Evolutionary conservation across 164 flowering plant genomes (phyloP).

Genomic region (Echeveria elegans): DNA sequence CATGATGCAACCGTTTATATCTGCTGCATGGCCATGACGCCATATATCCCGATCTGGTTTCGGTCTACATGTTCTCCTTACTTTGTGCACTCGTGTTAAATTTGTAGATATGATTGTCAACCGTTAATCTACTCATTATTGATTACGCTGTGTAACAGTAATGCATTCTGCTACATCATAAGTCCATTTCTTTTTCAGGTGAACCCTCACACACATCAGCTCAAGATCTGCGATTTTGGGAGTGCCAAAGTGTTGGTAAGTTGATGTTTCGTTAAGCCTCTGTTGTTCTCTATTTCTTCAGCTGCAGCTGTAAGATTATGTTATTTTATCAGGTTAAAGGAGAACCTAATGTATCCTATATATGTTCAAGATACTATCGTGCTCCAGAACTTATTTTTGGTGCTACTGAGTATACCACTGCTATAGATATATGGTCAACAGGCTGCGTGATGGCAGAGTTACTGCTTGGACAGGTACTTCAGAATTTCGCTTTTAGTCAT

Average conservation of each 20-base stretch:
- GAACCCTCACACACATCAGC: conserved; percentile 95
- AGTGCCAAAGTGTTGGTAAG: conserved; percentile 96
- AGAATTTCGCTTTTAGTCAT: background rate
- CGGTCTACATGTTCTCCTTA: too few species aligned
- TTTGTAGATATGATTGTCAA: background rate
- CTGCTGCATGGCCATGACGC: background rate
- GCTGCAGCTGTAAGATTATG: conserved; percentile 5
- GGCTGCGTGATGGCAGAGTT: conserved; percentile 98
- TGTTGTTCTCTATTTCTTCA: conserved; percentile 1
- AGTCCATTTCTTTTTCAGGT: conserved; percentile 31
- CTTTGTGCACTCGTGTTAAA: too few species aligned
- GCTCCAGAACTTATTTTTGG: conserved; percentile 98
- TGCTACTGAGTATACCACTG: conserved; percentile 93
- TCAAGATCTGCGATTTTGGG: conserved; percentile 94
- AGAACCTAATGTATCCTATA: conserved; percentile 94
- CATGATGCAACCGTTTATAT: background rate
- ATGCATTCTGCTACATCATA: background rate
- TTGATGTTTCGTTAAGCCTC: conserved; percentile 3
- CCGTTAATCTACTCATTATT: background rate
- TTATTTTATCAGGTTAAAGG: conserved; percentile 68
- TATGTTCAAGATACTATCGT: conserved; percentile 95
- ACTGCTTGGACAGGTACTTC: conserved; percentile 84
- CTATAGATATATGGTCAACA: conserved; percentile 94
- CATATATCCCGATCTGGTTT: too few species aligned
- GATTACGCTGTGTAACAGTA: background rate